A percentile compares a stretch with the other conserved stretches of the same genome.
Evolutionary conservation across 768 basidiomycete genomes (phyloP).

Genomic region (Termitomyces sp.): DNA sequence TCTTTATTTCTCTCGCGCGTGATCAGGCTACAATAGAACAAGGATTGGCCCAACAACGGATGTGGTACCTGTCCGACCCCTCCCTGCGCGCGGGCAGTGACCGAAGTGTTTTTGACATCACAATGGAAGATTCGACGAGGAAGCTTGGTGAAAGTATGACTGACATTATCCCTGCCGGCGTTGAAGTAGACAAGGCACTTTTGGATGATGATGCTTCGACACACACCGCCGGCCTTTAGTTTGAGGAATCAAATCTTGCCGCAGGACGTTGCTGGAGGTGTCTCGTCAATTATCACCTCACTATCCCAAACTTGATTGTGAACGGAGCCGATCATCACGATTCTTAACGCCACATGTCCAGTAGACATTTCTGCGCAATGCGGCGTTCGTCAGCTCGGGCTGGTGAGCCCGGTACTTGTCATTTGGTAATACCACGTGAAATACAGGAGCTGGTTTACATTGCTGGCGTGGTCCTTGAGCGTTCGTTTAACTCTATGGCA

Average conservation of each 20-base stretch:
- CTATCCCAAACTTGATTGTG: background rate
- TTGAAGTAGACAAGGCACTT: conserved; percentile 17
- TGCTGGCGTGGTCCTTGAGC: background rate
- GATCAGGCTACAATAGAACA: conserved; percentile 36
- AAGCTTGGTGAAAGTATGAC: conserved; percentile 19
- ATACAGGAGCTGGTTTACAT: background rate
- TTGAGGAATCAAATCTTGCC: background rate
- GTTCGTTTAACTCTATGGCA: background rate
- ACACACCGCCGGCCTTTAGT: background rate
- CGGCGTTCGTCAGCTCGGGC: background rate
- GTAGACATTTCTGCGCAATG: background rate
- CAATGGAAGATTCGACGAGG: conserved; percentile 15
- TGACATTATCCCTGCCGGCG: conserved; percentile 13
- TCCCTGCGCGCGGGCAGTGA: conserved; percentile 18
- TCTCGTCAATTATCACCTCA: background rate
- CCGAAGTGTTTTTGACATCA: conserved; percentile 11
- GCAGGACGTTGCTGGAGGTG: background rate
- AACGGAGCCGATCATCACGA: background rate
- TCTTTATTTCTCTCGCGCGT: background rate
- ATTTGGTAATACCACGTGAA: background rate
- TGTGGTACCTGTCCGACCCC: conserved; percentile 28
- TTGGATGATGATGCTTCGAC: background rate
- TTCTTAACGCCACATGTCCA: background rate
- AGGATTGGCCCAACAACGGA: conserved; percentile 37
- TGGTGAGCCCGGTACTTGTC: background rate